phyloP scores from a whole-genome alignment of 2,329 filamentous ascomycete genomes.

The Ophiognomonia clavigignenti-juglandacearum region DNA sequence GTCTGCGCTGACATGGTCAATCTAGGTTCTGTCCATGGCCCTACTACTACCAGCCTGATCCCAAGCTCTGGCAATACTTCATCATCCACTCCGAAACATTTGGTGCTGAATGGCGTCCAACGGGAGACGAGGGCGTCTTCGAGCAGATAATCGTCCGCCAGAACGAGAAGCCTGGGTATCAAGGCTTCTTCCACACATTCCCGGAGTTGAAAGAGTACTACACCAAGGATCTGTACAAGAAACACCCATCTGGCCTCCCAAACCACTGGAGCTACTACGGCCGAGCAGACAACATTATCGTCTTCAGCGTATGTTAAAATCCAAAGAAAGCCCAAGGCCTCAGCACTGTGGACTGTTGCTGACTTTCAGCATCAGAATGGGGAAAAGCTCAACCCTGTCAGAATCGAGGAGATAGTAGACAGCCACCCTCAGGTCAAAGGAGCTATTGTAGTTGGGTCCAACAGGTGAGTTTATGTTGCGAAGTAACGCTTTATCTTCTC shows the following conservation, averaged over 20 bases:
- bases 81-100: not conserved
- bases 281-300: slow-evolving; percentile 41
- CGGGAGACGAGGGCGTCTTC: slow-evolving; percentile 24
- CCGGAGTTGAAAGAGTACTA: slow-evolving; percentile 35
- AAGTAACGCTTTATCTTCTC: too few relatives aligned
- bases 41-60: slow-evolving; percentile 17
- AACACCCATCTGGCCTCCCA: slow-evolving; percentile 31
- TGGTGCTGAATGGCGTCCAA: slow-evolving; percentile 4
- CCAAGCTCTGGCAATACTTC: slow-evolving; percentile 17
- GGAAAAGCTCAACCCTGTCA: slow-evolving; percentile 45
- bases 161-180: slow-evolving; percentile 26
- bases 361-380: too few relatives aligned
- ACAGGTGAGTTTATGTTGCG: too few relatives aligned
- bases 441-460: slow-evolving; percentile 40
- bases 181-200: slow-evolving; percentile 36
- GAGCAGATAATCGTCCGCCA: slow-evolving; percentile 28
- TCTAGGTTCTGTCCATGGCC: slow-evolving; percentile 10
- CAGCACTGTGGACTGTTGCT: too few relatives aligned
- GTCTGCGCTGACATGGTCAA: too few relatives aligned
- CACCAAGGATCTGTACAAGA: slow-evolving; percentile 39
- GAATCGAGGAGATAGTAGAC: slow-evolving; percentile 35
- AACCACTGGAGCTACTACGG: slow-evolving; percentile 31
- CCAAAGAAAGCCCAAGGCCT: too few relatives aligned
- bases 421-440: slow-evolving; percentile 34
- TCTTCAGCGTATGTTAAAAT: too few relatives aligned